phyloP scores from a whole-genome alignment of 495 filamentous ascomycete genomes.

The Neohortaea acidophila region DNA sequence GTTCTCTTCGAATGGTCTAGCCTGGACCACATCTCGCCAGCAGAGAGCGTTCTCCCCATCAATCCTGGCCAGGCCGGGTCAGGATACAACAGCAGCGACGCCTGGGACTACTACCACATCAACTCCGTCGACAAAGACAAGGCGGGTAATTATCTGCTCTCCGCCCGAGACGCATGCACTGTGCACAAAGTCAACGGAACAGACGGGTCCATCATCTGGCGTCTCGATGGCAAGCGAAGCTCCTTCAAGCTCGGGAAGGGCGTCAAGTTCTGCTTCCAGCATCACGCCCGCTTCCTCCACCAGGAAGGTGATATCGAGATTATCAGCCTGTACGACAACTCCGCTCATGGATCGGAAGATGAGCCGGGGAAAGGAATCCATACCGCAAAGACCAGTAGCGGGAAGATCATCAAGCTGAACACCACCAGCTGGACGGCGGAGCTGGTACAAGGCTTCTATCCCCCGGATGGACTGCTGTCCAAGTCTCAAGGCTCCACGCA shows the following conservation, averaged over 20 bases:
- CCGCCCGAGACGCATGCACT: slow-evolving; percentile 11
- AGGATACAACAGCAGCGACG: background rate
- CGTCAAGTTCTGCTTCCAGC: slow-evolving; percentile 15
- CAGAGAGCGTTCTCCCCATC: background rate
- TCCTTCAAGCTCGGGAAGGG: slow-evolving; percentile 13
- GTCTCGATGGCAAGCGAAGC: slow-evolving; percentile 14
- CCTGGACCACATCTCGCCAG: slow-evolving; percentile 36
- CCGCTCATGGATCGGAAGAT: slow-evolving; percentile 8
- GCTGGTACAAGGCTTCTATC: slow-evolving; percentile 5
- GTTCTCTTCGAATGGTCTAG: slow-evolving; percentile 40
- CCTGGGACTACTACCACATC: slow-evolving; percentile 22
- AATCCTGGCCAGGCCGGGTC: background rate
- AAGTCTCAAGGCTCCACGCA: slow-evolving; percentile 17
- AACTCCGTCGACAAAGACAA: slow-evolving; percentile 20
- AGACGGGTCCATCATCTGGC: slow-evolving; percentile 13
- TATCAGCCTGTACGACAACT: background rate
- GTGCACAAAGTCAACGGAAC: slow-evolving; percentile 12
- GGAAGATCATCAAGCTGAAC: background rate
- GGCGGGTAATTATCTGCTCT: slow-evolving; percentile 16
- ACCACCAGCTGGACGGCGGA: slow-evolving; percentile 5
- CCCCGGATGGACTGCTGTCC: slow-evolving; percentile 3
- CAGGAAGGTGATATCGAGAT: background rate
- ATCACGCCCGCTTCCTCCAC: slow-evolving; percentile 13
- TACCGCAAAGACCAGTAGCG: slow-evolving; percentile 1
- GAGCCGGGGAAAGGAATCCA: background rate